These are phyloP conservation scores for Oxytropis ochrocephala DNA, from an alignment of 306 rosid species.

Conservation along the genomic window DNA sequence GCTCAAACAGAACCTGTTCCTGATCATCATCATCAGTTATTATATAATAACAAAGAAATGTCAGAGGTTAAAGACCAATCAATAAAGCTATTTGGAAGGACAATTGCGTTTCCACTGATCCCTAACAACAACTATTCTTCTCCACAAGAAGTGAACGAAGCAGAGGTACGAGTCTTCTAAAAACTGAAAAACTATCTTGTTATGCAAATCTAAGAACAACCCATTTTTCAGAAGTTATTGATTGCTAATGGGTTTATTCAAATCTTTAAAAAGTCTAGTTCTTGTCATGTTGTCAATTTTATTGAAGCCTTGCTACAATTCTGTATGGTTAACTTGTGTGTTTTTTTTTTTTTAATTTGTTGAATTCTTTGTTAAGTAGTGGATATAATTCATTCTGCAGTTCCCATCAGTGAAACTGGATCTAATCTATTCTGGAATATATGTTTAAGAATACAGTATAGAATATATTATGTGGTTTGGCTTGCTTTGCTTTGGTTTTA, in stretches of 20 bases:
- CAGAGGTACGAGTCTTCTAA: constrained; percentile 39
- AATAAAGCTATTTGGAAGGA: constrained; percentile 78
- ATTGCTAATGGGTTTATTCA: constrained; percentile 24
- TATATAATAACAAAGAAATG: constrained; percentile 35
- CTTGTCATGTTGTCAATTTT: background rate
- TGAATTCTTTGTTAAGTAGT: constrained; percentile 9
- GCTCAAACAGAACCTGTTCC: background rate
- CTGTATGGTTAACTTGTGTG: background rate
- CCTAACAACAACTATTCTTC: background rate
- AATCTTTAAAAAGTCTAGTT: background rate
- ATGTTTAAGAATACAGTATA: constrained; percentile 9
- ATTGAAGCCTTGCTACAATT: background rate
- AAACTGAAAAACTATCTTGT: background rate
- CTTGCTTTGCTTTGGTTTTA: constrained; percentile 15
- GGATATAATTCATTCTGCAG: constrained; percentile 11
- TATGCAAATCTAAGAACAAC: constrained; percentile 22
- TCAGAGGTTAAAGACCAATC: constrained; percentile 46
- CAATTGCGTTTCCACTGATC: constrained; percentile 46
- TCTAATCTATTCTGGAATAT: constrained; percentile 13
- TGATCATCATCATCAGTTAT: background rate
- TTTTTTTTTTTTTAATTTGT: background rate
- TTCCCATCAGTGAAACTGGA: constrained; percentile 10
- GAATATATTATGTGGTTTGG: constrained; percentile 24
- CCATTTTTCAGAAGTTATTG: constrained; percentile 26
- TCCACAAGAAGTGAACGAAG: constrained; percentile 2